Percentiles rank a stretch among this genome's conserved stretches.
Evolutionary conservation across 2,329 filamentous ascomycete species (phyloP).

Genomic region (Eutypa lata): DNA sequence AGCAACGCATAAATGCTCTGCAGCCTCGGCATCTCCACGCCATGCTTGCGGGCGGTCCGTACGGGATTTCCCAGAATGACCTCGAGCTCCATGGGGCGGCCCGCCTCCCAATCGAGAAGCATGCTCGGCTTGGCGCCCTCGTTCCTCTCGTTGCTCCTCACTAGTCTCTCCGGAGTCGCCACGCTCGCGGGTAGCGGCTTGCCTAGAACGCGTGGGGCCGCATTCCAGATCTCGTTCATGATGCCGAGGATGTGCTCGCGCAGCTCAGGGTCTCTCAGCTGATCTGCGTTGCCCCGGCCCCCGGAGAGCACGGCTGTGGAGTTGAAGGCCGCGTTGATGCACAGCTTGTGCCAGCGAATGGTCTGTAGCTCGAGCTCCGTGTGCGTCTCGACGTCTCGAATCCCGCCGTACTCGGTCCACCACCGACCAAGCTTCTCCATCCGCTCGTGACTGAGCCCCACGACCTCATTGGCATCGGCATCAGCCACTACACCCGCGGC

Average conservation of each 20-base stretch:
- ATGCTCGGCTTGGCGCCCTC: conserved; percentile 64
- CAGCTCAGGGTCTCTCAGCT: conserved; percentile 63
- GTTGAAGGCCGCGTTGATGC: conserved; percentile 75
- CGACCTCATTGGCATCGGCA: conserved; percentile 24
- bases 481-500: conserved; percentile 31
- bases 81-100: conserved; percentile 66
- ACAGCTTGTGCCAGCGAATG: conserved; percentile 73
- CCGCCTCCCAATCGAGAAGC: conserved; percentile 67
- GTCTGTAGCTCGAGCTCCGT: conserved; percentile 65
- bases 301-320: conserved; percentile 66
- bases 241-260: conserved; percentile 59
- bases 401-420: conserved; percentile 54
- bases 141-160: conserved; percentile 62
- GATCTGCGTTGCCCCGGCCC: conserved; percentile 62
- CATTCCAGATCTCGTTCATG: conserved; percentile 67
- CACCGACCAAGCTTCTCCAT: conserved; percentile 51
- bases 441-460: conserved; percentile 34
- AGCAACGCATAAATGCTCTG: conserved; percentile 66
- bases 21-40: conserved; percentile 63
- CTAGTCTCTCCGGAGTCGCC: conserved; percentile 60
- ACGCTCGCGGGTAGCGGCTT: conserved; percentile 57
- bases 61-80: conserved; percentile 71
- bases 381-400: conserved; percentile 63
- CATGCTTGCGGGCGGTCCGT: conserved; percentile 58
- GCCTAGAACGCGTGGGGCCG: conserved; percentile 61